Evolutionary conservation across 2,329 filamentous ascomycete species (phyloP), one percentile per base, ranked within the genome.

Genomic region (Cladosporium sp.): DNA sequence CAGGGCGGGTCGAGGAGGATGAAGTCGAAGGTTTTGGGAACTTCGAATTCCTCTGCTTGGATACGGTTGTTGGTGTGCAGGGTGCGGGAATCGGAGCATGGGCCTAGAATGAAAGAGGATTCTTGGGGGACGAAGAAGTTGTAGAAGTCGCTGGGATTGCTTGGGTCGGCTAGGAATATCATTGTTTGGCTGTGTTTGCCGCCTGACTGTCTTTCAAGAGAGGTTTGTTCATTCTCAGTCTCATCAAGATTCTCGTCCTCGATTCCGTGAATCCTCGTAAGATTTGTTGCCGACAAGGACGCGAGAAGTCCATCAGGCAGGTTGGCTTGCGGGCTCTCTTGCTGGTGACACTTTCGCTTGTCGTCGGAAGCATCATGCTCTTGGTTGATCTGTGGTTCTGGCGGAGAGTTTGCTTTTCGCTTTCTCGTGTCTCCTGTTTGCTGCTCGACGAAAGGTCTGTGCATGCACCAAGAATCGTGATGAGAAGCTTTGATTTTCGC

Each of bases 1-100:
- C 88, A 92, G 1, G 88, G 88, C 3, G 88, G 88, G 62, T 92
- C 88, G 17, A 91, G 70, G 7, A 90, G 65, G 32, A 91, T 73
- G 39, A 91, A 71, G 56, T 87, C 73, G 65, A 92, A 90, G 6
- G 65, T 60, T 17, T 71, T 54, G 64, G 67, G 56, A 76, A 77
- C 56, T 65, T 73, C 60, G 22, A 68, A 56, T 22, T 68, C 58
- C n/a, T 65, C 58, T 7, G 71, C 66, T 43, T 70, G 57, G 18
- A 59, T 47, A 19, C 65, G 61, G 22, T 74, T 61, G n/a, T 66
- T 61, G 1, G 58, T 53, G 53, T 69, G 68, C 42, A 76, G 73
- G 3, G 55, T 43, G 18, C 58, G 59, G 15, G 70, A 54, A 13
- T 66, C 56, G 1, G 59, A 55, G 51, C 73, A 70, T 52, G 73